Evolutionary conservation across 495 filamentous ascomycete genomes (phyloP).

Genomic region (Penicillium bovifimosum): DNA sequence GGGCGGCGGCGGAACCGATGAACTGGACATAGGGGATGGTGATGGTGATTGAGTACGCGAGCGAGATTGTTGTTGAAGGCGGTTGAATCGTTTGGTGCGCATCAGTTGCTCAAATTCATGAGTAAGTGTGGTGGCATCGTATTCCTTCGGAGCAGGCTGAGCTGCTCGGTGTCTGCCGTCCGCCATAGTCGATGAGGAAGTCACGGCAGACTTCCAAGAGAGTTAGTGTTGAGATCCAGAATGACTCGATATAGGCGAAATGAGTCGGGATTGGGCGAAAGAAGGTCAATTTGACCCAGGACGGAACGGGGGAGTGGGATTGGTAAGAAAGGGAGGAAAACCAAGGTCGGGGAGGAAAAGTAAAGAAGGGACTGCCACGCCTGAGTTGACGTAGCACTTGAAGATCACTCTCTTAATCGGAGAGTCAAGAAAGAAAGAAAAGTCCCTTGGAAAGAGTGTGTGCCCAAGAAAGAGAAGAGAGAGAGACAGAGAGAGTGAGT

Average conservation of each 20-base stretch:
- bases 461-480: not conserved
- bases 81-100: conserved; percentile 71
- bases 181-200: conserved; percentile 33
- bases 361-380: conserved; percentile 12
- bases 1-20: conserved; percentile 37
- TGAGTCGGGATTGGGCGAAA: conserved; percentile 2
- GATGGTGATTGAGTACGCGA: conserved; percentile 50
- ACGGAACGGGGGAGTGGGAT: conserved; percentile 2
- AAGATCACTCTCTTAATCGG: not conserved
- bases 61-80: conserved; percentile 56
- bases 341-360: conserved; percentile 8
- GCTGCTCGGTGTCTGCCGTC: conserved; percentile 34
- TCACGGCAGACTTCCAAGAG: conserved; percentile 21
- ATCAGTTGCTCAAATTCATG: conserved; percentile 72
- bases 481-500: conserved; percentile 4
- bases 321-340: conserved; percentile 4
- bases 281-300: conserved; percentile 14
- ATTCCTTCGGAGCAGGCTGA: conserved; percentile 27
- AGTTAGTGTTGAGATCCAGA: conserved; percentile 17
- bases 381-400: conserved; percentile 9
- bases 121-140: conserved; percentile 48
- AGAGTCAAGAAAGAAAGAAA: conserved; percentile 6
- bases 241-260: conserved; percentile 6
- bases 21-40: conserved; percentile 30
- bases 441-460: conserved; percentile 1